Conservation (phyloP, 768 basidiomycete genomes). For the Neoboletus brunneissimus region DNA sequence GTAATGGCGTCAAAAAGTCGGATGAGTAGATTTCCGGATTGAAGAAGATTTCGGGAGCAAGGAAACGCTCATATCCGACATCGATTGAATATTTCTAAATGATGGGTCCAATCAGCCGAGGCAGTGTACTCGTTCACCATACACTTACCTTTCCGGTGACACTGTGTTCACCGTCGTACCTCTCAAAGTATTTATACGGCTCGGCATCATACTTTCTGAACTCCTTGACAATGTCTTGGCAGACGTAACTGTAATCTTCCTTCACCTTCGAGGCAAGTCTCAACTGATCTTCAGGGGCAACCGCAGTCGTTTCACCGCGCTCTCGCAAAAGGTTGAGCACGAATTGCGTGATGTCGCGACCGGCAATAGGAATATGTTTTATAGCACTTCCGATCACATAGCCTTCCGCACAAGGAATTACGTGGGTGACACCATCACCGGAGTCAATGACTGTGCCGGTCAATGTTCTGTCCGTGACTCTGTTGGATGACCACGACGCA, state of each 20-base stretch:
- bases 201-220: constrained; percentile 98
- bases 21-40: constrained; percentile 98
- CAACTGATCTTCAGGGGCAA: constrained; percentile 94
- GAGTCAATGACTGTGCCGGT: constrained; percentile 99
- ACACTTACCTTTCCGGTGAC: constrained; percentile 82
- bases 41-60: constrained; percentile 99
- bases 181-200: constrained; percentile 91
- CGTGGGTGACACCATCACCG: constrained; percentile 98
- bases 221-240: constrained; percentile 98
- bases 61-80: constrained; percentile 97
- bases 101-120: constrained; percentile 6
- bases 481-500: constrained; percentile 93
- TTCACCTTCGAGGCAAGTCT: constrained; percentile 92
- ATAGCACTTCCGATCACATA: constrained; percentile 99
- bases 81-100: constrained; percentile 88
- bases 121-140: neutral
- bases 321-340: constrained; percentile 95
- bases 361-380: constrained; percentile 98
- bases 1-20: constrained; percentile 94
- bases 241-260: constrained; percentile 97
- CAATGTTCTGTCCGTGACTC: constrained; percentile 84
- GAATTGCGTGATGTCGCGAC: constrained; percentile 95
- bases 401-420: constrained; percentile 93
- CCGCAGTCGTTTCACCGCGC: constrained; percentile 85
- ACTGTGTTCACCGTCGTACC: constrained; percentile 90